Conservation (phyloP, 176 grass and related monocot genomes). For the Cenchrus fungigraminus region DNA sequence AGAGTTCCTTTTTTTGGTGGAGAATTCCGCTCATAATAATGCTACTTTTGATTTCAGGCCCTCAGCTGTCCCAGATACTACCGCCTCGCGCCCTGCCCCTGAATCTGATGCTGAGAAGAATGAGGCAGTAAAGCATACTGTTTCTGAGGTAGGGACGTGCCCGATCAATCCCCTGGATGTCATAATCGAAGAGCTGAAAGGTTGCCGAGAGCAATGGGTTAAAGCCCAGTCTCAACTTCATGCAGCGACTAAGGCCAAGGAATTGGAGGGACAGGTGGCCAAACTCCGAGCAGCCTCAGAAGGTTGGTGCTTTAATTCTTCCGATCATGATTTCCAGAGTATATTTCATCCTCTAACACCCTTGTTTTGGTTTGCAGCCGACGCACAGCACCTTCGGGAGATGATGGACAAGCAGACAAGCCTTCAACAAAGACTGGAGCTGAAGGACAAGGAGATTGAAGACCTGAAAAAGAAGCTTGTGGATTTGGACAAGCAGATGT, state of each 20-base stretch:
- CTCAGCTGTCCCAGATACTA: background rate
- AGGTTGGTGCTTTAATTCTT: background rate
- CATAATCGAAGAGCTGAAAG: background rate
- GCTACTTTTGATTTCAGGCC: background rate
- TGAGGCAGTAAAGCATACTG: background rate
- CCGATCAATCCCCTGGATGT: background rate
- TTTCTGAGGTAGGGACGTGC: background rate
- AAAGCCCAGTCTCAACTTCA: background rate
- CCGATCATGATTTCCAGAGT: too few species aligned
- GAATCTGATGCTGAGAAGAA: background rate
- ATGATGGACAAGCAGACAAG: too few species aligned
- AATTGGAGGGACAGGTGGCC: background rate
- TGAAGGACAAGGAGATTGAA: too few species aligned
- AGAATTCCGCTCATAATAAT: background rate
- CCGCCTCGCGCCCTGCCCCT: background rate
- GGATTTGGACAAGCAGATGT: too few species aligned
- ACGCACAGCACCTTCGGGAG: too few species aligned
- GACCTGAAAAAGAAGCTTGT: too few species aligned
- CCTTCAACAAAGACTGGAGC: too few species aligned
- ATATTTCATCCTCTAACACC: too few species aligned
- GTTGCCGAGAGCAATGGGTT: background rate
- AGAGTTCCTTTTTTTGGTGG: background rate
- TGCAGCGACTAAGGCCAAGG: background rate
- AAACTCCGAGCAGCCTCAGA: background rate
- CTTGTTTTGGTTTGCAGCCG: too few species aligned